phyloP scores from a whole-genome alignment of 345 rosid species.

The Mallotus nudiflorus region DNA sequence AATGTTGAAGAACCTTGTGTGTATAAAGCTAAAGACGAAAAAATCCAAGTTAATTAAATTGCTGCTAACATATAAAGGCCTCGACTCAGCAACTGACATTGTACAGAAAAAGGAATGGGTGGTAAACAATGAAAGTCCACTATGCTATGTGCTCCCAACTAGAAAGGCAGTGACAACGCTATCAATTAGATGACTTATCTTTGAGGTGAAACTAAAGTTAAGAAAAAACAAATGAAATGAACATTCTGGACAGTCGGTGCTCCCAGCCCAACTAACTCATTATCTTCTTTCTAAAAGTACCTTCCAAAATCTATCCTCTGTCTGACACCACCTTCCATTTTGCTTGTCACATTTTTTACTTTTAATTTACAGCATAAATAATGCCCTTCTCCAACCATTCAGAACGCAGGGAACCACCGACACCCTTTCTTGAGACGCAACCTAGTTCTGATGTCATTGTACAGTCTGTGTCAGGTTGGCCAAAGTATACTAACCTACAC shows the following conservation, averaged over 20 bases:
- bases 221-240: too few relatives aligned
- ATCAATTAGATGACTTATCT: conserved; percentile 3
- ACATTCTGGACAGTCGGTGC: neutral
- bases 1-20: too few relatives aligned
- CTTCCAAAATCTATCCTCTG: conserved; percentile 5
- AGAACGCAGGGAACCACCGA: neutral
- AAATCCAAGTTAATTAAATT: too few relatives aligned
- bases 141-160: neutral
- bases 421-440: neutral
- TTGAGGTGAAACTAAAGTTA: too few relatives aligned
- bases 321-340: neutral
- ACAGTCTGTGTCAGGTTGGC: conserved; percentile 9
- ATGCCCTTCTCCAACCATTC: conserved; percentile 8
- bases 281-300: neutral
- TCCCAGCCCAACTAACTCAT: neutral
- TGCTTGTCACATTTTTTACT: neutral
- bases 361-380: conserved; percentile 11
- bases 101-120: neutral
- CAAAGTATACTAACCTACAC: conserved; percentile 18
- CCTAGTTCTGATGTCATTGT: neutral
- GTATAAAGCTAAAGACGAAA: too few relatives aligned
- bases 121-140: too few relatives aligned
- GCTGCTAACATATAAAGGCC: too few relatives aligned
- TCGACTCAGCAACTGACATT: neutral
- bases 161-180: neutral